These are phyloP conservation scores for Microcera coccophila DNA, from an alignment of 2,329 filamentous ascomycete genomes.

Conservation along the genomic window DNA sequence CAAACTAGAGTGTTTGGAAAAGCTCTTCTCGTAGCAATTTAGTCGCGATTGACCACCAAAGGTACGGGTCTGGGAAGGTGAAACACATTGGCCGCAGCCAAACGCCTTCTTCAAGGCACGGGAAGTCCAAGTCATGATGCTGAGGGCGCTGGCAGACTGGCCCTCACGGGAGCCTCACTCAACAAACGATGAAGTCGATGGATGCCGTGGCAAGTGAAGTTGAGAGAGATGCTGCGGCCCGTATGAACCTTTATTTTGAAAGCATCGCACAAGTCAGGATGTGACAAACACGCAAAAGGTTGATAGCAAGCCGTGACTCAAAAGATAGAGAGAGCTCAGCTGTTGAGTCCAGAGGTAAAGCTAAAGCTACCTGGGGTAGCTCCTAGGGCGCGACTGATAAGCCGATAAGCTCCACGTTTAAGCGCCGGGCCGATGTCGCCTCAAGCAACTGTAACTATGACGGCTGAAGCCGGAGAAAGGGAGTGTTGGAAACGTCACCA, in stretches of 20 bases:
- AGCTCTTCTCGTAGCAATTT: too few relatives aligned
- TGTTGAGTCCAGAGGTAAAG: background rate
- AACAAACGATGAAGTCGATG: background rate
- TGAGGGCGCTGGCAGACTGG: slow-evolving; percentile 14
- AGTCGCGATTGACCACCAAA: slow-evolving; percentile 4
- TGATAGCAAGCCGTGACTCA: slow-evolving; percentile 13
- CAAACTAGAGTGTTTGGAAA: too few relatives aligned
- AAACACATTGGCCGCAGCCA: slow-evolving; percentile 18
- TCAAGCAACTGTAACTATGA: slow-evolving; percentile 7
- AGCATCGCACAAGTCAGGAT: slow-evolving; percentile 15
- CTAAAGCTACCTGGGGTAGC: too few relatives aligned
- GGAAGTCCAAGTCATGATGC: slow-evolving; percentile 38
- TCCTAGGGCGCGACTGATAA: too few relatives aligned
- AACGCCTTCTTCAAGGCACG: slow-evolving; percentile 38
- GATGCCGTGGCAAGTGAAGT: slow-evolving; percentile 9
- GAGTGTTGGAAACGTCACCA: too few relatives aligned
- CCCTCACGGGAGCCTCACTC: slow-evolving; percentile 4
- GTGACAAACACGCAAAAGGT: background rate
- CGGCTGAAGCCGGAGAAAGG: slow-evolving; percentile 4
- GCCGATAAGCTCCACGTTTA: slow-evolving; percentile 22
- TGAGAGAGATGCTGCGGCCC: slow-evolving; percentile 17
- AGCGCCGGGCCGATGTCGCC: slow-evolving; percentile 21
- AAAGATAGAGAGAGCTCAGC: slow-evolving; percentile 13
- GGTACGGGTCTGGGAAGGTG: slow-evolving; percentile 8
- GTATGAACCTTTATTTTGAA: slow-evolving; percentile 18